Evolutionary conservation across 805 yeast genomes (phyloP).

Genomic region (Lachancea fermentati): DNA sequence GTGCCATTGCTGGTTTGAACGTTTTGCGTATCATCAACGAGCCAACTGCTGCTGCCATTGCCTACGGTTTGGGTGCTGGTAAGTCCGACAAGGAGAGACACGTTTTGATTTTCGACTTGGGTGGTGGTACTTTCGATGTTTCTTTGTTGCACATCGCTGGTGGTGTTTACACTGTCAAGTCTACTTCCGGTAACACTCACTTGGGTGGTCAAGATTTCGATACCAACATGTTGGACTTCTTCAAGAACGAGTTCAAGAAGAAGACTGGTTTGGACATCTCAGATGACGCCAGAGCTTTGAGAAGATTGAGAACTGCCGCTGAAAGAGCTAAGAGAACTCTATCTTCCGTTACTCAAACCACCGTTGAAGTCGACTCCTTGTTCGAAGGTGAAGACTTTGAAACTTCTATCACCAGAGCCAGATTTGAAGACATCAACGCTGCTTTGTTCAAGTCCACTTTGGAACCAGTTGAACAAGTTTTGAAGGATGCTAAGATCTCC

Average conservation of each 20-base stretch:
- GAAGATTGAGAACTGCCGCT: conserved; percentile 98
- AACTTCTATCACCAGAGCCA: conserved; percentile 92
- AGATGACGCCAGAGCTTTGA: conserved; percentile 87
- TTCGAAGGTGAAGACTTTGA: conserved; percentile 94
- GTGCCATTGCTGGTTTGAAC: conserved; percentile 75
- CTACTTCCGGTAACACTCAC: conserved; percentile 99
- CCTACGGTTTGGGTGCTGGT: conserved; percentile 96
- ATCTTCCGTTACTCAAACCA: conserved; percentile 93
- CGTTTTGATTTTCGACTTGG: conserved; percentile 89
- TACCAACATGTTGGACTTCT: conserved; percentile 89
- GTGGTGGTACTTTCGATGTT: conserved; percentile 99
- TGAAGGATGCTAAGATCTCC: conserved; percentile 83
- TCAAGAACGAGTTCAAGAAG: conserved; percentile 91
- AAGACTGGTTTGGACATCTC: conserved; percentile 91
- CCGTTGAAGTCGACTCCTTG: conserved; percentile 93
- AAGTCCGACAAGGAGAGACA: conserved; percentile 76
- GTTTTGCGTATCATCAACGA: conserved; percentile 73
- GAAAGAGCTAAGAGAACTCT: conserved; percentile 99
- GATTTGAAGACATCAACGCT: conserved; percentile 94
- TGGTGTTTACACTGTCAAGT: conserved; percentile 95
- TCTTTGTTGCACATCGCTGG: conserved; percentile 89
- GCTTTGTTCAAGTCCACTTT: conserved; percentile 88
- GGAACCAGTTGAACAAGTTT: conserved; percentile 91
- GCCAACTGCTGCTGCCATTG: conserved; percentile 97
- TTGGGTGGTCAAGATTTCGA: conserved; percentile 99